Conservation (phyloP, 2,329 filamentous ascomycete genomes). For the Fusarium sp. region DNA sequence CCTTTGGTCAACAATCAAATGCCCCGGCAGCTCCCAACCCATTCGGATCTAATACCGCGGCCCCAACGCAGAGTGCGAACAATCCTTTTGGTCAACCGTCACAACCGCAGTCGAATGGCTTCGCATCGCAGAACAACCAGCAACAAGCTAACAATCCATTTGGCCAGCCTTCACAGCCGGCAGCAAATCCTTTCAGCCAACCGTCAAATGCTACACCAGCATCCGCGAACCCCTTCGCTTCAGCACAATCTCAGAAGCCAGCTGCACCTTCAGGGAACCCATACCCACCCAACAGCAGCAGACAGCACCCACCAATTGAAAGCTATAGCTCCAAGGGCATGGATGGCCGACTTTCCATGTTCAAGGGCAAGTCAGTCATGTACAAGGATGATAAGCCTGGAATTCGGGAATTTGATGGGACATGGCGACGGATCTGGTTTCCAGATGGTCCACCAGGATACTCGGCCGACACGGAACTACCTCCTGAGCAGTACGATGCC, state of each 20-base stretch:
- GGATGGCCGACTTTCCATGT: slow-evolving; percentile 66
- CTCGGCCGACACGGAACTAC: slow-evolving; percentile 74
- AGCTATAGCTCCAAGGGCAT: slow-evolving; percentile 61
- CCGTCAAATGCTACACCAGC: slow-evolving; percentile 37
- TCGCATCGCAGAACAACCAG: slow-evolving; percentile 44
- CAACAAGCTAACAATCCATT: slow-evolving; percentile 45
- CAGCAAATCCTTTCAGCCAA: slow-evolving; percentile 48
- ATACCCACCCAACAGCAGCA: slow-evolving; percentile 62
- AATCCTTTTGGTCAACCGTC: slow-evolving; percentile 51
- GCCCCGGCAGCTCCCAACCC: slow-evolving; percentile 47
- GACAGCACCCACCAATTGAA: slow-evolving; percentile 60
- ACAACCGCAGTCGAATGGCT: slow-evolving; percentile 44
- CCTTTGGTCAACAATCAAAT: slow-evolving; percentile 43
- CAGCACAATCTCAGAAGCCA: slow-evolving; percentile 26
- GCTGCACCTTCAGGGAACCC: slow-evolving; percentile 51
- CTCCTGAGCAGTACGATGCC: slow-evolving; percentile 70
- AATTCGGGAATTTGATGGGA: slow-evolving; percentile 66
- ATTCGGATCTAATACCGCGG: slow-evolving; percentile 46
- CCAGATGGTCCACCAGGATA: slow-evolving; percentile 77
- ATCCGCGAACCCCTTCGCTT: slow-evolving; percentile 48
- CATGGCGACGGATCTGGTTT: slow-evolving; percentile 78
- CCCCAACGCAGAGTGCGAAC: slow-evolving; percentile 30
- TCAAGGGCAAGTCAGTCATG: slow-evolving; percentile 74
- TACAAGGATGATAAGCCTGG: slow-evolving; percentile 69
- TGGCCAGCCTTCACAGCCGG: slow-evolving; percentile 43